These are phyloP conservation scores for Groenewaldozyma sp. DNA, from an alignment of 1,139 yeast species.

Conservation along the genomic window DNA sequence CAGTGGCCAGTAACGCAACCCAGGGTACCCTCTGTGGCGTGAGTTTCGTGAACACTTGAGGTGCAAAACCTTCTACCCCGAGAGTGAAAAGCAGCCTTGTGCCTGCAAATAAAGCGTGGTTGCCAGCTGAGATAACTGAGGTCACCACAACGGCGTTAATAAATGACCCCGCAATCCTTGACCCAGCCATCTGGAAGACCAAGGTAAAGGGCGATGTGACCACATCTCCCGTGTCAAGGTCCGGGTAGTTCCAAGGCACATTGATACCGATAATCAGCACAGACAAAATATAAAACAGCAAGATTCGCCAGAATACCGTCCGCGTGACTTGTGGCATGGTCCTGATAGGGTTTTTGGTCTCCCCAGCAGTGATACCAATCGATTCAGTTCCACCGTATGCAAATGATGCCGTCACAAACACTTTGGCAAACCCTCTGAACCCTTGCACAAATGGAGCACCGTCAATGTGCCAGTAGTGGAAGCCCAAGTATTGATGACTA, in stretches of 20 bases:
- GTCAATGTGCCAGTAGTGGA: slow-evolving; percentile 41
- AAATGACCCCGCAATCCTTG: slow-evolving; percentile 39
- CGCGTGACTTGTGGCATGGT: slow-evolving; percentile 50
- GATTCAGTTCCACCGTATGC: slow-evolving; percentile 64
- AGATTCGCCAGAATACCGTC: slow-evolving; percentile 47
- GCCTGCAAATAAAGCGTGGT: slow-evolving; percentile 44
- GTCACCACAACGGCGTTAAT: slow-evolving; percentile 45
- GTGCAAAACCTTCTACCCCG: slow-evolving; percentile 43
- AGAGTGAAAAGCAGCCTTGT: slow-evolving; percentile 40
- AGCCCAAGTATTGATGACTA: slow-evolving; percentile 38
- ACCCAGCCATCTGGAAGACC: slow-evolving; percentile 46
- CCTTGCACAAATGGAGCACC: slow-evolving; percentile 52
- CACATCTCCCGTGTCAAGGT: slow-evolving; percentile 34
- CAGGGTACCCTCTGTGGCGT: slow-evolving; percentile 44
- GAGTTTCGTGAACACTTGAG: slow-evolving; percentile 36
- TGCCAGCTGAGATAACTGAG: slow-evolving; percentile 44
- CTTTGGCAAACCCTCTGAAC: slow-evolving; percentile 41
- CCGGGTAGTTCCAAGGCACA: slow-evolving; percentile 39
- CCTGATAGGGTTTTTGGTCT: slow-evolving; percentile 48
- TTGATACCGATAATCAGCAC: slow-evolving; percentile 40
- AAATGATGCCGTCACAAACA: slow-evolving; percentile 52
- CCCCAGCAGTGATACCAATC: slow-evolving; percentile 59
- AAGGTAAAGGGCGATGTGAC: slow-evolving; percentile 58
- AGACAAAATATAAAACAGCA: slow-evolving; percentile 39
- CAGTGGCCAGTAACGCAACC: slow-evolving; percentile 33